Evolutionary conservation across 139 green algal species (phyloP).

Genomic region (Closterium sp.): DNA sequence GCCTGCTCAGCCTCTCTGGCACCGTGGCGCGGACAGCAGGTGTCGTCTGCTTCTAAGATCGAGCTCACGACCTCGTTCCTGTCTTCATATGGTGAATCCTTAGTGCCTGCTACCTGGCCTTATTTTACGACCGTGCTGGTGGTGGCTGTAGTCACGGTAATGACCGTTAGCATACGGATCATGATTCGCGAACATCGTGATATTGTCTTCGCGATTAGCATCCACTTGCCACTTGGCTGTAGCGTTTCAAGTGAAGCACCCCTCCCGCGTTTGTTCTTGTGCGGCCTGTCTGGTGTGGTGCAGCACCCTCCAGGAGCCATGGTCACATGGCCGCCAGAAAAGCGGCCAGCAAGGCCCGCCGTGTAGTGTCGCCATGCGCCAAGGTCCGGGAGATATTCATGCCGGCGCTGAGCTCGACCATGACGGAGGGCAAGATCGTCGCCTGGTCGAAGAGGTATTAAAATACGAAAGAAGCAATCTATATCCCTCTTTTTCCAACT

Average conservation of each 20-base stretch:
- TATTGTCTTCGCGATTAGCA: background rate
- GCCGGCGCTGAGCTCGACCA: constrained; percentile 85
- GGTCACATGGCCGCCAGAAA: background rate
- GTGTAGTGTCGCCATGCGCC: background rate
- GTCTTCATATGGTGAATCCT: background rate
- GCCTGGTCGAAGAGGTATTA: constrained; percentile 81
- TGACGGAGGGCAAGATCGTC: constrained; percentile 88
- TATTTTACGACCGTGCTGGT: background rate
- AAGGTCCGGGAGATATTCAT: constrained; percentile 94
- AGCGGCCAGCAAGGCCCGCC: background rate
- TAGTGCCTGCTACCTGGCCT: background rate
- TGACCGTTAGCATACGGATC: background rate
- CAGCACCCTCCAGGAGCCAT: background rate
- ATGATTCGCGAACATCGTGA: too few species aligned
- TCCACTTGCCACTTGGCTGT: background rate
- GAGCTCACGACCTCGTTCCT: background rate
- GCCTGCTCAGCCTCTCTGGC: background rate
- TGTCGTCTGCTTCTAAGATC: background rate
- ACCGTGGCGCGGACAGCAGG: background rate
- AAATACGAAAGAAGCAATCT: too few species aligned
- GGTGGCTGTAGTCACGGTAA: background rate
- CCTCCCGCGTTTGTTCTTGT: background rate
- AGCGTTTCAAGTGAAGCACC: background rate
- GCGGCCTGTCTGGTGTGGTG: background rate
- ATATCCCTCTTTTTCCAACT: too few species aligned